Evolutionary conservation across 768 basidiomycete species (phyloP), one percentile per base, ranked within the genome.

Genomic region (Symmetrospora coprosmae): DNA sequence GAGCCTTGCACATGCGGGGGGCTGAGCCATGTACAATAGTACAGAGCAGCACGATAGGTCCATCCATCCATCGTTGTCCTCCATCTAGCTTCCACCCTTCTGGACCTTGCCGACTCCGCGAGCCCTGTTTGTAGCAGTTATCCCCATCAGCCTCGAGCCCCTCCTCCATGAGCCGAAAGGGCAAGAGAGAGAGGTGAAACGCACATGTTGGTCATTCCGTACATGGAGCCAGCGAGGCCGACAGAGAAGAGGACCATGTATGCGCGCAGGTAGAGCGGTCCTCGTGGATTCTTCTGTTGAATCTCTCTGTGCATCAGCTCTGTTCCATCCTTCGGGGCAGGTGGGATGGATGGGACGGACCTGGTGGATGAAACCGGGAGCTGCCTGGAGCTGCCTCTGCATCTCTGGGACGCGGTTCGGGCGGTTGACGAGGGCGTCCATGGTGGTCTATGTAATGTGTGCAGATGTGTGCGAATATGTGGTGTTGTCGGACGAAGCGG

Each of bases 201-300:
- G n/a, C n/a, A n/a, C 40, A 43, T 43, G 17, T 43, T 43, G 40
- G 7, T 17, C 7, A 31, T 48, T 31, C 62, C 62, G 47, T 59
- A 59, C 28, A 63, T 23, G 25, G 58, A 39, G 3, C 58, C 56
- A 21, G 43, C 62, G 21, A 63, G 58, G n/a, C 62, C 62, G 34
- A 60, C 41, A 17, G 58, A 11, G 43, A 46, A 63, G 46, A 63
- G 62, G 23, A 37, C 39, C 2, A 63, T 6, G 62, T 59, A 63
- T n/a, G 62, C 37, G 38, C 31, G 19, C 25, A 49, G 2, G 39
- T 43, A 19, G 16, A 52, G 35, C 17, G n/a, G 28, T 2, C 8
- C 41, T 31, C 55, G 9, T 14, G 55, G 55, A 39, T 30, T 27
- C 41, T 58, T 58, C 34, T 58, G 55, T 27, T 58, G 55, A 27